phyloP scores from a whole-genome alignment of 2,329 filamentous ascomycete genomes.

The Microsporum canis region DNA sequence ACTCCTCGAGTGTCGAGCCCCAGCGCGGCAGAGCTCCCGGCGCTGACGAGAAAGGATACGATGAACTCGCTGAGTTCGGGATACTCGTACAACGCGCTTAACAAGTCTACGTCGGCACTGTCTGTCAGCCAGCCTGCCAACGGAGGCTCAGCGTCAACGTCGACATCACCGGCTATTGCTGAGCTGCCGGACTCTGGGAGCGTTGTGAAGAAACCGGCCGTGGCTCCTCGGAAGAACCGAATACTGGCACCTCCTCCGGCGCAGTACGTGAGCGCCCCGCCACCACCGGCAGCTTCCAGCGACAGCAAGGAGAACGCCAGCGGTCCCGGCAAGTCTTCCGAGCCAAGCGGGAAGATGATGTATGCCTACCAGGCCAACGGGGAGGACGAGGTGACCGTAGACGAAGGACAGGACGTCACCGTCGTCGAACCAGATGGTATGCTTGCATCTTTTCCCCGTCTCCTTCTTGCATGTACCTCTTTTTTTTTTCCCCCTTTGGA shows the following conservation, averaged over 20 bases:
- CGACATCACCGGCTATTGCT: conserved; percentile 21
- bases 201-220: conserved; percentile 19
- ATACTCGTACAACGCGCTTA: conserved; percentile 61
- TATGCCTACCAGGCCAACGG: conserved; percentile 74
- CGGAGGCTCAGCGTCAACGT: conserved; percentile 29
- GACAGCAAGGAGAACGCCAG: conserved; percentile 8
- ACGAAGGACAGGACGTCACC: conserved; percentile 65
- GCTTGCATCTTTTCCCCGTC: conserved; percentile 18
- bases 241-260: conserved; percentile 79
- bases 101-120: conserved; percentile 59
- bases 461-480: too few species aligned
- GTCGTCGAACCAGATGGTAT: conserved; percentile 82
- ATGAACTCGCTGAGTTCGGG: conserved; percentile 85
- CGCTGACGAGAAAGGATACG: conserved; percentile 68
- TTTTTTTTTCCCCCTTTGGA: background rate
- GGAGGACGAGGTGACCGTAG: conserved; percentile 68
- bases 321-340: conserved; percentile 22
- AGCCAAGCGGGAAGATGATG: conserved; percentile 74
- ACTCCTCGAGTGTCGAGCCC: conserved; percentile 21
- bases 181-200: conserved; percentile 17
- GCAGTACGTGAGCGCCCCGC: conserved; percentile 60
- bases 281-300: conserved; percentile 33
- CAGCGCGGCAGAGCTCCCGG: conserved; percentile 49
- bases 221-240: conserved; percentile 49
- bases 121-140: conserved; percentile 41